These are phyloP conservation scores for Candida ficus DNA, from an alignment of 805 yeast species.

Conservation along the genomic window DNA sequence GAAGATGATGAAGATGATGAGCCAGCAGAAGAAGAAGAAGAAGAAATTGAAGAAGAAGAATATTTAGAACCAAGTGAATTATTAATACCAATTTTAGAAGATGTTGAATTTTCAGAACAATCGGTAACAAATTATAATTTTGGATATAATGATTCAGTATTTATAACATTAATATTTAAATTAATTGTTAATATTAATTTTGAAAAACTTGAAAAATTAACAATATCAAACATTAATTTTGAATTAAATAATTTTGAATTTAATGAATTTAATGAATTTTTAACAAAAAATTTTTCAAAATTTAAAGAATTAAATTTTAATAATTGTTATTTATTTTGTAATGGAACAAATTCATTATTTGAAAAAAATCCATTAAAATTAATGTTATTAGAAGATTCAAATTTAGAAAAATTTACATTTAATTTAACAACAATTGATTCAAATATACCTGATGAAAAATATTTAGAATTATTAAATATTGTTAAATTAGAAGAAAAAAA, in stretches of 20 bases:
- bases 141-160: not conserved
- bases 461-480: too few relatives aligned
- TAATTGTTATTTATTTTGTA: conserved; percentile 4
- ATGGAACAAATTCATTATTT: not conserved
- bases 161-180: not conserved
- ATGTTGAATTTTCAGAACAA: not conserved
- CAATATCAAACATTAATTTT: not conserved
- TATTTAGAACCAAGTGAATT: conserved; percentile 2
- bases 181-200: not conserved
- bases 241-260: not conserved
- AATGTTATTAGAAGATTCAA: too few relatives aligned
- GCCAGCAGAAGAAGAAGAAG: not conserved
- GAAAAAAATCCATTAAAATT: not conserved
- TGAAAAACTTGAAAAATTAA: not conserved
- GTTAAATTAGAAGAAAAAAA: not conserved
- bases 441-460: too few relatives aligned
- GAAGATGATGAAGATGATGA: conserved; percentile 1
- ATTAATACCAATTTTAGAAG: not conserved
- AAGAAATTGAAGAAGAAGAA: not conserved
- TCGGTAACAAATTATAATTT: not conserved
- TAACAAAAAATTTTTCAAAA: not conserved
- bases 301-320: not conserved
- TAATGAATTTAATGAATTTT: not conserved
- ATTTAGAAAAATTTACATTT: not conserved
- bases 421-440: not conserved